phyloP scores from a whole-genome alignment of 768 basidiomycete genomes.

The Lactifluus pinguis region DNA sequence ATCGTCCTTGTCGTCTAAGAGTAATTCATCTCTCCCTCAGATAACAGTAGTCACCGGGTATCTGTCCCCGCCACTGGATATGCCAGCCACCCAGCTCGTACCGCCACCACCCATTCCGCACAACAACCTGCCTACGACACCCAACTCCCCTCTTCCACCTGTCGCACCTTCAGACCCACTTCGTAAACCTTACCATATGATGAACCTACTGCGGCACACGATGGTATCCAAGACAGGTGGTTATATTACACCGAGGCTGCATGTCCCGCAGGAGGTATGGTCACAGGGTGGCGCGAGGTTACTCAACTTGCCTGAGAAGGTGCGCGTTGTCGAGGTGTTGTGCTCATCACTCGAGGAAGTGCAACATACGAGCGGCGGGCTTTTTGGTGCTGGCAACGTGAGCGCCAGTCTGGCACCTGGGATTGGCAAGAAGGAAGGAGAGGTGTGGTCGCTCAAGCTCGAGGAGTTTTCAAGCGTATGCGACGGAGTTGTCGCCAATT shows the following conservation, averaged over 20 bases:
- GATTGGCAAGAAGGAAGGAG: conserved; percentile 70
- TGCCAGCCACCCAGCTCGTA: conserved; percentile 27
- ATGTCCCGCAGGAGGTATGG: conserved; percentile 88
- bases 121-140: conserved; percentile 59
- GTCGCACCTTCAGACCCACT: conserved; percentile 61
- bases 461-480: conserved; percentile 76
- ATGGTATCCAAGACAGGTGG: conserved; percentile 79
- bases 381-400: conserved; percentile 72
- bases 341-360: conserved; percentile 74
- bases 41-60: conserved; percentile 45
- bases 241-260: conserved; percentile 76
- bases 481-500: conserved; percentile 69
- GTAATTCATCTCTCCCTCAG: conserved; percentile 41
- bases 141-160: conserved; percentile 70
- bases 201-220: conserved; percentile 68
- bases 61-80: conserved; percentile 31
- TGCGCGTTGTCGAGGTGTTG: conserved; percentile 74
- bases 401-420: conserved; percentile 66
- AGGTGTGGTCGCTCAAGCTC: conserved; percentile 66
- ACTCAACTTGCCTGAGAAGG: conserved; percentile 71
- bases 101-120: conserved; percentile 42
- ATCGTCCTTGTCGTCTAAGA: conserved; percentile 45
- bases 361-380: conserved; percentile 57
- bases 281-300: conserved; percentile 85
- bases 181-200: conserved; percentile 85